phyloP scores from a whole-genome alignment of 352 stramenopile species.

The Phytopythium ostracodes region DNA sequence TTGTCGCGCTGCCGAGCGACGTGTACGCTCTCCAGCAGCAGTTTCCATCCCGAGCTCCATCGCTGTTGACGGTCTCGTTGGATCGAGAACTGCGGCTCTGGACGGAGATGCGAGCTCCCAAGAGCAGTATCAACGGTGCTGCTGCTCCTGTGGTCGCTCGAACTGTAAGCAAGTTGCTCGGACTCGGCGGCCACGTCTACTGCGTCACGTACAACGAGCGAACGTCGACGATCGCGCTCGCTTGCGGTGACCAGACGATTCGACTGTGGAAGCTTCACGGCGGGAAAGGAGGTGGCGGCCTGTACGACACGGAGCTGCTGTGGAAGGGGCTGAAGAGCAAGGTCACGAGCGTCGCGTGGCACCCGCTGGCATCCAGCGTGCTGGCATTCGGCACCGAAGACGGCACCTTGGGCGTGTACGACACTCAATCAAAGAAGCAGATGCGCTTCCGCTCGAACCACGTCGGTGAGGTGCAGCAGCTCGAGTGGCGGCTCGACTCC shows the following conservation, averaged over 20 bases:
- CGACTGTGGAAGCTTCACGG: conserved; percentile 46
- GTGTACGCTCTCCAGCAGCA: neutral
- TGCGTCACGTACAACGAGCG: conserved; percentile 33
- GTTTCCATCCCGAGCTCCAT: conserved; percentile 2
- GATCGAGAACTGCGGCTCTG: conserved; percentile 68
- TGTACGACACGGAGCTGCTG: conserved; percentile 42
- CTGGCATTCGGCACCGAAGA: conserved; percentile 76
- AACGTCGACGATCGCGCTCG: conserved; percentile 32
- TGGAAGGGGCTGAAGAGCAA: conserved; percentile 83
- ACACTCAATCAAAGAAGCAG: conserved; percentile 49
- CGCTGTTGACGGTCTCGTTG: conserved; percentile 56
- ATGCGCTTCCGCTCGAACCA: conserved; percentile 47
- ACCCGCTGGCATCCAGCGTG: conserved; percentile 42
- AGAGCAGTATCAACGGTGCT: neutral
- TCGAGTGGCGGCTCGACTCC: conserved; percentile 38
- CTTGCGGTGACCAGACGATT: conserved; percentile 73
- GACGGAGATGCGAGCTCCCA: conserved; percentile 18
- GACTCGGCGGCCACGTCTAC: conserved; percentile 64
- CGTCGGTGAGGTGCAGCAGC: conserved; percentile 24
- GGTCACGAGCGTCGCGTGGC: conserved; percentile 60
- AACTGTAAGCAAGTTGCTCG: conserved; percentile 39
- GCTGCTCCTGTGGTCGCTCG: conserved; percentile 12
- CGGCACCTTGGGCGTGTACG: conserved; percentile 53
- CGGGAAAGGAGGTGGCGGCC: conserved; percentile 10
- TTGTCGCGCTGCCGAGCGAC: conserved; percentile 23